A percentile compares a stretch with the other conserved stretches of the same genome.
Conservation (phyloP, 2,329 filamentous ascomycete species). For the Colletotrichum chrysophilum region DNA sequence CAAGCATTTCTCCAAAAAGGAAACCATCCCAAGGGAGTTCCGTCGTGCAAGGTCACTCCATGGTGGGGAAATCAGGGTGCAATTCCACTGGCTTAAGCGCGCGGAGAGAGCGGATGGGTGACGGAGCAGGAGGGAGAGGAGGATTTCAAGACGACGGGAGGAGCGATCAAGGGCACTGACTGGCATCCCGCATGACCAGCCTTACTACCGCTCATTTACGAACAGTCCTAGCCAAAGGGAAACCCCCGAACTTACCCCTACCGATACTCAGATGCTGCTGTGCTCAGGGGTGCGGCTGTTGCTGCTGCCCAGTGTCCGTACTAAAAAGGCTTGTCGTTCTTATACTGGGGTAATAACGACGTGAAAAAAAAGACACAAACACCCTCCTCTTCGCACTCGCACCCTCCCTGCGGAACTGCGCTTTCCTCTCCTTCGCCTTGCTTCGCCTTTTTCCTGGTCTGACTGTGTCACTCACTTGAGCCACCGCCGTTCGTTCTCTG, state of each 20-base stretch:
- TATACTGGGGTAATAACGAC: neutral
- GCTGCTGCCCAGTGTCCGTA: neutral
- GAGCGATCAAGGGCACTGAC: constrained; percentile 8
- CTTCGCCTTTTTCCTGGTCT: neutral
- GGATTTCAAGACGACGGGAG: neutral
- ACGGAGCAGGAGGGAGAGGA: neutral
- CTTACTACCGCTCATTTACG: neutral
- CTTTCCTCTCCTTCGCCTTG: neutral
- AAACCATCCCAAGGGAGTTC: neutral
- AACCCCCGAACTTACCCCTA: neutral
- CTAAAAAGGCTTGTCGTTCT: neutral
- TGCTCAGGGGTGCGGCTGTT: constrained; percentile 15
- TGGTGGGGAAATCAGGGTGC: neutral
- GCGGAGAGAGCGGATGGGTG: neutral
- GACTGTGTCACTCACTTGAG: constrained; percentile 13
- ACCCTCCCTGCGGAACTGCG: neutral
- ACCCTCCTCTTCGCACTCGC: neutral
- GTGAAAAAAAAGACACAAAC: neutral
- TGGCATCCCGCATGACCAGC: constrained; percentile 4
- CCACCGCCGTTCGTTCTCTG: neutral
- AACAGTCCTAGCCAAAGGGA: neutral
- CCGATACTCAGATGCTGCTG: constrained; percentile 8
- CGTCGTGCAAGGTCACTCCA: neutral
- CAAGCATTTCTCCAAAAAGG: neutral
- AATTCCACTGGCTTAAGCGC: constrained; percentile 10